These are phyloP conservation scores for Colletotrichum tanaceti DNA, from an alignment of 2,329 filamentous ascomycete species.

Conservation along the genomic window DNA sequence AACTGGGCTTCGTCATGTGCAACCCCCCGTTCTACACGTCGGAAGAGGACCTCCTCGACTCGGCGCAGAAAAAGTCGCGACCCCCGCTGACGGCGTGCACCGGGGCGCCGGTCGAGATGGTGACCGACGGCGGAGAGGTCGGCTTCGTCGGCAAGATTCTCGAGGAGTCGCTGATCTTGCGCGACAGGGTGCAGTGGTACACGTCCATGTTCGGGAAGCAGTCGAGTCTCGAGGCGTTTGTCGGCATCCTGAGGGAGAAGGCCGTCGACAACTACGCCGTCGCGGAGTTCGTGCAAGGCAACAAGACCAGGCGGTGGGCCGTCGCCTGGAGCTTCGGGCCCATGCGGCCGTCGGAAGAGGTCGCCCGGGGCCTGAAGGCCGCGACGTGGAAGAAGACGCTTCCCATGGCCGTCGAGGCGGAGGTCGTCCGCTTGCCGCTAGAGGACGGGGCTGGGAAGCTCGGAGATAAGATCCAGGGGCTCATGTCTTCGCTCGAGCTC, in stretches of 20 bases:
- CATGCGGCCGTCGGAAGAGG: conserved; percentile 67
- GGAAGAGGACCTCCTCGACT: conserved; percentile 72
- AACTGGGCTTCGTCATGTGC: conserved; percentile 86
- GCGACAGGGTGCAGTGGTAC: conserved; percentile 82
- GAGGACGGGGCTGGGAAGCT: conserved; percentile 54
- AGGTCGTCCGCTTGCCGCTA: conserved; percentile 59
- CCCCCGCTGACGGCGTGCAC: conserved; percentile 80
- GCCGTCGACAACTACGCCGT: conserved; percentile 83
- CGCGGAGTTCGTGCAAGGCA: conserved; percentile 81
- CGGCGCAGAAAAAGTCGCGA: conserved; percentile 73
- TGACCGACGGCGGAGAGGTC: conserved; percentile 81
- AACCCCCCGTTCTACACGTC: conserved; percentile 97
- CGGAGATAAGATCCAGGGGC: conserved; percentile 52
- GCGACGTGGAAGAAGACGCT: conserved; percentile 56
- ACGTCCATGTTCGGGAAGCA: conserved; percentile 90
- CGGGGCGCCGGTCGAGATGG: conserved; percentile 86
- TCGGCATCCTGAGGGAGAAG: conserved; percentile 68
- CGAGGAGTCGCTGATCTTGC: conserved; percentile 71
- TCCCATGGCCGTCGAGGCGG: conserved; percentile 55
- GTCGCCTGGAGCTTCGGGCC: conserved; percentile 86
- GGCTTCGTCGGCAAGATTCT: conserved; percentile 79
- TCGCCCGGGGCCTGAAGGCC: conserved; percentile 58
- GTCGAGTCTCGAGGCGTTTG: conserved; percentile 70
- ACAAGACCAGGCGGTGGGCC: conserved; percentile 85
- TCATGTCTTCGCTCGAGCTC: conserved; percentile 68